Evolutionary conservation across 768 basidiomycete species (phyloP), one percentile per base, ranked within the genome.

Genomic region (Lentinula sp.): DNA sequence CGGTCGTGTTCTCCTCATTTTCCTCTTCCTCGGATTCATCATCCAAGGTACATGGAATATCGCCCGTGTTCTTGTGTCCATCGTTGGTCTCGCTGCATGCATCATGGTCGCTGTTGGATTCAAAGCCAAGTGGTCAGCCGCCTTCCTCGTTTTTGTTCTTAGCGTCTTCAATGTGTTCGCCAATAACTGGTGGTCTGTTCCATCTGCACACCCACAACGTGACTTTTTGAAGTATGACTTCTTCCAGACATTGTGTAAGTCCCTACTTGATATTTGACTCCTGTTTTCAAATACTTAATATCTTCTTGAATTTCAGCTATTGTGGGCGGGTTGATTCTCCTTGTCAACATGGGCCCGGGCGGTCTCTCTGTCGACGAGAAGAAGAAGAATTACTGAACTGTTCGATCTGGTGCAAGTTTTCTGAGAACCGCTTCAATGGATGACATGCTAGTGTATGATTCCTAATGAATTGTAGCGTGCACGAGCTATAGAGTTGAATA

Each of bases 191-290:
- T 99, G 96, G 96, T 87, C 84, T 66, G 87, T 98, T 23, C 88
- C 94, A 72, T 84, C 87, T 49, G 85, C 87, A 48, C 97, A 98
- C 73, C 96, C 96, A 64, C 93, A 95, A 69, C 84, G 95, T 28
- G 97, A 99, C 72, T 99, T 98, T 87, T 85, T 98, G 69, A 98
- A 98, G 91, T 95, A 98, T 70, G 97, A 99, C 76, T 99, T 99
- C 79, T 98, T 97, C 90, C 95, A 98, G 76, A 98, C 95, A 36
- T 81, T 97, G 37, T 97, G 81, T 83, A 63, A 59, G 81, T 78
- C 13, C 32, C 7, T 33, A 48, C 54, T 33, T 2, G 7, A 12
- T 53, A 48, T 50, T 49, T 13, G 46, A 10, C 9, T 50, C n/a
- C 10, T 16, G 23, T 39, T 56, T 13, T 15, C 46, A 39, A 6